Conservation (phyloP, 208 protist species). For the Leptomonas pyrrhocoris region DNA sequence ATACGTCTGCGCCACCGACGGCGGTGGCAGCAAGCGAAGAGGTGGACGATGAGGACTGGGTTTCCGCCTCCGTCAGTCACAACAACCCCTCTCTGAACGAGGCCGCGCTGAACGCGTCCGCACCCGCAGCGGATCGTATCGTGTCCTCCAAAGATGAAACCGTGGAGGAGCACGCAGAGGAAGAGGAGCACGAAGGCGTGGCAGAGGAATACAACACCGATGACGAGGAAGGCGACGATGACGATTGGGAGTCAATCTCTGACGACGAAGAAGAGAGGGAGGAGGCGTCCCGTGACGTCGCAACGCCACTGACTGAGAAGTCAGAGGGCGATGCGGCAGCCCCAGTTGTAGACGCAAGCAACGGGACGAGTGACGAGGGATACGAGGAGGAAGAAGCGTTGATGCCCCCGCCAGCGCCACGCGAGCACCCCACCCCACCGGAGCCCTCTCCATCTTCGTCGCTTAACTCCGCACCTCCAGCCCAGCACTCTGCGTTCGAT, state of each 20-base stretch:
- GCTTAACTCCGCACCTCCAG: constrained; percentile 3
- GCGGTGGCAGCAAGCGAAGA: neutral
- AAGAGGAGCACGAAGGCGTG: neutral
- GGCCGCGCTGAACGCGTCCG: neutral
- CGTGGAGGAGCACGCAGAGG: neutral
- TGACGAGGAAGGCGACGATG: constrained; percentile 5
- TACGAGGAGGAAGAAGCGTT: neutral
- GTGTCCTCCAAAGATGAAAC: neutral
- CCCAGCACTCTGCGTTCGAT: neutral
- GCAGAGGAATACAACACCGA: constrained; percentile 9
- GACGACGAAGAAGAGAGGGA: neutral
- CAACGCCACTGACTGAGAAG: neutral
- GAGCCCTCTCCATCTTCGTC: constrained; percentile 12
- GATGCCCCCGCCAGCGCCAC: constrained; percentile 16
- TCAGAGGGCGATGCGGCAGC: neutral
- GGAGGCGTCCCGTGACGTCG: neutral
- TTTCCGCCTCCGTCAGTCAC: neutral
- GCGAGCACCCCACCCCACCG: constrained; percentile 20
- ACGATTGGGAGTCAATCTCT: constrained; percentile 23
- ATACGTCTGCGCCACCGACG: neutral
- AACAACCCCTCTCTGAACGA: neutral
- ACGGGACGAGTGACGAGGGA: neutral
- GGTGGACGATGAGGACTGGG: neutral
- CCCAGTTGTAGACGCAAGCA: neutral
- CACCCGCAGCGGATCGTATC: too few species aligned